Percentiles rank a stretch among this genome's conserved stretches.
Conservation (phyloP, 2,329 filamentous ascomycete genomes). For the Teratosphaeria epicoccoides region DNA sequence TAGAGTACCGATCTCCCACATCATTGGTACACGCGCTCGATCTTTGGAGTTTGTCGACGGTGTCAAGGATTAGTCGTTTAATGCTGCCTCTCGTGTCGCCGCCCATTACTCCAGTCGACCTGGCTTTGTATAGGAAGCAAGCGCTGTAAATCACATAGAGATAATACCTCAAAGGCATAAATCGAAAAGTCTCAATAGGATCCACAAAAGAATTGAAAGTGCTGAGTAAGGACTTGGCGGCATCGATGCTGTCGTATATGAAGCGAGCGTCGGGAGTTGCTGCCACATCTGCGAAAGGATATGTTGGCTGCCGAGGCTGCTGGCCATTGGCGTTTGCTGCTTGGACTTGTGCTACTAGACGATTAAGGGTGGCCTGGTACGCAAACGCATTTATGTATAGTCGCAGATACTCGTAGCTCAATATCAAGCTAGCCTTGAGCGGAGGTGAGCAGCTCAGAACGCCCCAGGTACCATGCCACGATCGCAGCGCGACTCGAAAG, state of each 20-base stretch:
- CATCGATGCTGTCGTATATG: constrained; percentile 56
- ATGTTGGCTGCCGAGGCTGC: constrained; percentile 10
- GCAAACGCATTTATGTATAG: constrained; percentile 59
- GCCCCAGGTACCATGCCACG: constrained; percentile 26
- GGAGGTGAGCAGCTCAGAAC: constrained; percentile 35
- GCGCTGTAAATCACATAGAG: constrained; percentile 54
- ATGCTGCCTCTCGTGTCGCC: constrained; percentile 45
- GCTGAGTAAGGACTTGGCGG: constrained; percentile 50
- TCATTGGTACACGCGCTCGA: constrained; percentile 49
- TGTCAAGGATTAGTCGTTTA: constrained; percentile 47
- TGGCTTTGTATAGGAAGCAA: constrained; percentile 55
- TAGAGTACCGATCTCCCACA: constrained; percentile 51
- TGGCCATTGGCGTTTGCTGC: constrained; percentile 18
- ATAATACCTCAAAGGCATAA: constrained; percentile 55
- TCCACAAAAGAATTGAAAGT: constrained; percentile 51
- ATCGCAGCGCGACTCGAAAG: constrained; percentile 21
- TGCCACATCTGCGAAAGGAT: constrained; percentile 33
- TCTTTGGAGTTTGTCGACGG: constrained; percentile 49
- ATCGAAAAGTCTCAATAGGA: constrained; percentile 48
- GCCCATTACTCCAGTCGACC: constrained; percentile 50
- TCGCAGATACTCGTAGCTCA: constrained; percentile 55
- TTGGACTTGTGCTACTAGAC: constrained; percentile 13
- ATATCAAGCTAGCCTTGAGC: constrained; percentile 49
- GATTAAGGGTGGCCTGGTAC: constrained; percentile 33
- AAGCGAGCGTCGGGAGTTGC: constrained; percentile 54